Base-by-base conservation (phyloP, 2,329 filamentous ascomycete genomes). In the Plenodomus tracheiphilus region DNA sequence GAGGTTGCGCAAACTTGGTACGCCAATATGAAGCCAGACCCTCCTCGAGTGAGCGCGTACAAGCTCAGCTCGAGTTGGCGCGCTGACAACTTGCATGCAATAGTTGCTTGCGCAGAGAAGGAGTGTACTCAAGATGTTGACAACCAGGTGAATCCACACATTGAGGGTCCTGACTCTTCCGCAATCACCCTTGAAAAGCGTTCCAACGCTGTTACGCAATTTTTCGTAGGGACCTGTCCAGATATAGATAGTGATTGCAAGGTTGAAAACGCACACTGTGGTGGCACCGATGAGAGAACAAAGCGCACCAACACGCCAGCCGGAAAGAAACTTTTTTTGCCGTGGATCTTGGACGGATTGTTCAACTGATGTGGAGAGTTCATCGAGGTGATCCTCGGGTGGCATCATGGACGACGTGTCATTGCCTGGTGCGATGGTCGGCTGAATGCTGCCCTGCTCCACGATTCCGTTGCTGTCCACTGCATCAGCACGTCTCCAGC, bases 71-170 rank as follows among this genome's bases (percentile, higher is more conserved):
- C 64, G 46, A 18, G 46, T 61, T 1, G 64, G 65, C 2, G 63
- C 54, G 25, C 46, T 50, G 8, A 68, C 42, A 3, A 61, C 58
- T 36, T 68, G 64, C 63, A 68, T 67, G 19, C 57, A 55, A 37
- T 63, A 66, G 35, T 63, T 68, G 46, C 60, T 64, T 5, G 57
- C 58, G 7, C 46, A 50, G 2, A 67, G 51, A 1, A 68, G 41
- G 9, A 64, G 36, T 1, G 64, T 67, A 28, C 74, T 74, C 17
- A 80, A 59, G 0, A 70, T 51, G 61, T 83, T 83, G 54, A 83
- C 75, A 1, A 73, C 41, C 13, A 81, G 56, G 61, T 83, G 79
- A 6, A 36, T n/a, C 34, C 13, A n/a, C 13, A 7, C 15, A 15
- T 36, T 36, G 15, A 7, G 15, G 6, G 15, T n/a, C 17, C 34